A percentile compares a stretch with the other conserved stretches of the same genome.
Evolutionary conservation across 352 stramenopile species (phyloP).

Genomic region (Phytophthora brassicae): DNA sequence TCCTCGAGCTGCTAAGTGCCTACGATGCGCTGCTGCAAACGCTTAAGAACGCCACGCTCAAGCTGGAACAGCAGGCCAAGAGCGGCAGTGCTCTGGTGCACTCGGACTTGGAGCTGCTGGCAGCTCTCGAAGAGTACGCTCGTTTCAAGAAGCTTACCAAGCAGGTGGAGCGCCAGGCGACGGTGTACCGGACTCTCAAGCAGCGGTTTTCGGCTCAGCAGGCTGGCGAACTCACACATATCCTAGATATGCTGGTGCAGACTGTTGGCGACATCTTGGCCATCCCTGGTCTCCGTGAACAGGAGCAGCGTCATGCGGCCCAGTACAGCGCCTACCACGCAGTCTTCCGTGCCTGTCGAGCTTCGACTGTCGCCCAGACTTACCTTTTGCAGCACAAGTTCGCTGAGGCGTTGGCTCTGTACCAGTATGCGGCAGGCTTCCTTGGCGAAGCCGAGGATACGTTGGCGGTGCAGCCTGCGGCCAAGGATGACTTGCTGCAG

Average conservation of each 20-base stretch:
- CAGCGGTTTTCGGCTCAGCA: conserved; percentile 43
- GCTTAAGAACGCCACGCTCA: conserved; percentile 64
- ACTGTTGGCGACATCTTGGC: conserved; percentile 75
- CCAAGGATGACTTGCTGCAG: conserved; percentile 63
- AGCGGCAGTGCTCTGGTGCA: conserved; percentile 71
- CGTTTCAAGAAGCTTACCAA: conserved; percentile 75
- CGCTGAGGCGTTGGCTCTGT: conserved; percentile 65
- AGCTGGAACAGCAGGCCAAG: conserved; percentile 78
- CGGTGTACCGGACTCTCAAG: conserved; percentile 72
- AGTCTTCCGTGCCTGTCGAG: conserved; percentile 67
- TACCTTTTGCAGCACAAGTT: conserved; percentile 74
- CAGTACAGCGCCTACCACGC: conserved; percentile 77
- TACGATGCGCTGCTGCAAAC: conserved; percentile 73
- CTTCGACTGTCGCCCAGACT: conserved; percentile 60
- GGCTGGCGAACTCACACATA: conserved; percentile 70
- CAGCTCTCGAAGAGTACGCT: conserved; percentile 72
- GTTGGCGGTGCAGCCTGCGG: conserved; percentile 52
- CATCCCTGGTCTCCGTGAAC: conserved; percentile 60
- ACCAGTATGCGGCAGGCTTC: conserved; percentile 70
- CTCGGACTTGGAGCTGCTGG: conserved; percentile 67
- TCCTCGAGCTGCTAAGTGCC: conserved; percentile 69
- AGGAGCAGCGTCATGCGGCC: conserved; percentile 47
- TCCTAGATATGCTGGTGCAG: conserved; percentile 84
- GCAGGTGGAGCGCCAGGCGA: conserved; percentile 66
- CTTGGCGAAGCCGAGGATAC: conserved; percentile 63